A percentile compares a stretch with the other conserved stretches of the same genome.
Conservation (phyloP, 2,329 filamentous ascomycete species). For the Ophiostoma perfectum region DNA sequence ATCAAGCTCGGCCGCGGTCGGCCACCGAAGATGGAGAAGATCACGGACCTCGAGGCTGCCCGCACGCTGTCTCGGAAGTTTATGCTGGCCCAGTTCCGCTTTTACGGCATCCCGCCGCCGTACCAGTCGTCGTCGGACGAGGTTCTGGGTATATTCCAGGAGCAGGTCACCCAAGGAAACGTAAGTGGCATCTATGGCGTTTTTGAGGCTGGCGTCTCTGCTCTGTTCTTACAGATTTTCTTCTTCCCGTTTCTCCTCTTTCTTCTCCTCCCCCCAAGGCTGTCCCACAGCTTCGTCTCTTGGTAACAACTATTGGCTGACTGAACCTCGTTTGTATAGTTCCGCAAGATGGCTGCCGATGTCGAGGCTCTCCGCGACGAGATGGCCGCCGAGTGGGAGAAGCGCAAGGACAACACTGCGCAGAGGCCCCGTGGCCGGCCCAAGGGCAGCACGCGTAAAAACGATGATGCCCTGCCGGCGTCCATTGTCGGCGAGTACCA, state of each 20-base stretch:
- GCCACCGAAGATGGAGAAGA: slow-evolving; percentile 29
- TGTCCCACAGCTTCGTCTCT: slow-evolving; percentile 1
- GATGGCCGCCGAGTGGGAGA: slow-evolving; percentile 27
- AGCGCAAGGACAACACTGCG: slow-evolving; percentile 23
- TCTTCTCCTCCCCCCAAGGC: not conserved
- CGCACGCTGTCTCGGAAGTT: slow-evolving; percentile 27
- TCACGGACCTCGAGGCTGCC: slow-evolving; percentile 26
- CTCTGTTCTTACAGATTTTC: not conserved
- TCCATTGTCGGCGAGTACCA: slow-evolving; percentile 30
- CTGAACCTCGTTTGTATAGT: slow-evolving; percentile 15
- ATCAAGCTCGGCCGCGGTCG: slow-evolving; percentile 28
- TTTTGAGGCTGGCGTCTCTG: not conserved
- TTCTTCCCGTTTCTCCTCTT: not conserved
- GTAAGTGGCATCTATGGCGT: slow-evolving; percentile 16
- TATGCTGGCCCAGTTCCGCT: slow-evolving; percentile 28
- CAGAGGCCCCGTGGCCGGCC: slow-evolving; percentile 27
- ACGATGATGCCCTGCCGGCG: slow-evolving; percentile 23
- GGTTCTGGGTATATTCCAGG: slow-evolving; percentile 25
- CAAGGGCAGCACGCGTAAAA: slow-evolving; percentile 27
- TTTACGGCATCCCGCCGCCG: slow-evolving; percentile 28
- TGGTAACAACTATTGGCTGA: slow-evolving; percentile 11
- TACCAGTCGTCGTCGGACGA: slow-evolving; percentile 28
- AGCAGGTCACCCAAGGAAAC: slow-evolving; percentile 25
- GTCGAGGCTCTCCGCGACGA: slow-evolving; percentile 26
- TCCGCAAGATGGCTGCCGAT: slow-evolving; percentile 26